phyloP scores from a whole-genome alignment of 2,329 filamentous ascomycete genomes.

The Arthrinium puccinioides region DNA sequence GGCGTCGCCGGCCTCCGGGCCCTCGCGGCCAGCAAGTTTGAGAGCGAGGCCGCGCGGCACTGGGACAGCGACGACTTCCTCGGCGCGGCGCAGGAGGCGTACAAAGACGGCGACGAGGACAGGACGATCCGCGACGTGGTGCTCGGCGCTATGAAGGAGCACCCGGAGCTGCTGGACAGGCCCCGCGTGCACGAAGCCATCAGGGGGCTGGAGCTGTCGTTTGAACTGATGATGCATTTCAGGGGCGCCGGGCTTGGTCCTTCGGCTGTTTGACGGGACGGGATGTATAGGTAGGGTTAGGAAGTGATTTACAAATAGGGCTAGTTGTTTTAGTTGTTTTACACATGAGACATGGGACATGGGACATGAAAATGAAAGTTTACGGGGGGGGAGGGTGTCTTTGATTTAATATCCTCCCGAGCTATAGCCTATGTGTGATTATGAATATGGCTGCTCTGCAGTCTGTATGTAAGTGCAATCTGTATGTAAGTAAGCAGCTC shows the following conservation, averaged over 20 bases:
- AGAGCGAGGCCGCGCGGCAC: slow-evolving; percentile 2
- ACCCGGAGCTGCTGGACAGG: slow-evolving; percentile 7
- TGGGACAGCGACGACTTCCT: slow-evolving; percentile 10
- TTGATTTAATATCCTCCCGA: neutral
- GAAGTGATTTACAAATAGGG: no score
- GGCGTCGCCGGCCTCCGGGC: slow-evolving; percentile 7
- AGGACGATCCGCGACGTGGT: slow-evolving; percentile 9
- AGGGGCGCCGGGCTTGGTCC: neutral
- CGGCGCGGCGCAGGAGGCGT: slow-evolving; percentile 6
- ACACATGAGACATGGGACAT: no score
- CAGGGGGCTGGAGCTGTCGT: slow-evolving; percentile 7
- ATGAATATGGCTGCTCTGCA: no score
- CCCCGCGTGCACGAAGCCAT: slow-evolving; percentile 6
- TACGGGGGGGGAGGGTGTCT: no score
- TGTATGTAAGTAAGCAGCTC: no score
- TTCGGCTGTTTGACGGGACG: neutral
- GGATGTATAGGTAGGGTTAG: neutral
- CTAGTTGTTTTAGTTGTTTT: neutral
- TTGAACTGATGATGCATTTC: slow-evolving; percentile 9
- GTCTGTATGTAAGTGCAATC: no score
- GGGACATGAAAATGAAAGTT: no score
- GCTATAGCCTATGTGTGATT: neutral
- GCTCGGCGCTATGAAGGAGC: slow-evolving; percentile 5
- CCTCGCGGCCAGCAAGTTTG: slow-evolving; percentile 9
- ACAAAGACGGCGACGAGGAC: slow-evolving; percentile 3